phyloP scores from a whole-genome alignment of 2,329 filamentous ascomycete genomes.

The Venturia carpophila region DNA sequence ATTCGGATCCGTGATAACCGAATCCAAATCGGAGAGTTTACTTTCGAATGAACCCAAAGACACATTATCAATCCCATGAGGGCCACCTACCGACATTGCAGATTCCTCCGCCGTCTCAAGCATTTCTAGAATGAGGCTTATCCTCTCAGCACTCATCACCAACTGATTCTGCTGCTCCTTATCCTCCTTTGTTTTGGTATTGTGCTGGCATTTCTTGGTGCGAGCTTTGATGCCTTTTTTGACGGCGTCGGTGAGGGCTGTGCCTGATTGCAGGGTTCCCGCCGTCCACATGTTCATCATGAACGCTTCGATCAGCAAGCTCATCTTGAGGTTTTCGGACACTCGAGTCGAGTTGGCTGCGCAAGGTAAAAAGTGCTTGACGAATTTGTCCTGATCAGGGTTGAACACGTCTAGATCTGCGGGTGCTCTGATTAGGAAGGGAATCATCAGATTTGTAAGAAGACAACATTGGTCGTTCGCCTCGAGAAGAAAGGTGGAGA shows the following conservation, averaged over 20 bases:
- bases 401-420: conserved; percentile 34
- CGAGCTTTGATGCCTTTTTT: conserved; percentile 16
- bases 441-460: conserved; percentile 37
- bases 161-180: background rate
- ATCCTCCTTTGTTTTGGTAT: background rate
- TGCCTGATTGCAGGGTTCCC: background rate
- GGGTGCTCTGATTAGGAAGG: conserved; percentile 39
- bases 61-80: background rate
- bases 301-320: conserved; percentile 59
- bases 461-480: conserved; percentile 43
- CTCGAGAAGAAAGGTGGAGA: conserved; percentile 41
- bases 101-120: background rate
- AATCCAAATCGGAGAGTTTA: background rate
- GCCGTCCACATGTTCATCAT: conserved; percentile 43
- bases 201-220: conserved; percentile 9
- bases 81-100: background rate
- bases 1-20: background rate
- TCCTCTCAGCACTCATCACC: conserved; percentile 17
- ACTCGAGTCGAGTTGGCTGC: conserved; percentile 53
- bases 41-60: background rate
- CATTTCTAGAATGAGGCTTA: background rate
- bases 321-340: conserved; percentile 66
- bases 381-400: conserved; percentile 44
- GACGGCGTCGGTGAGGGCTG: background rate
- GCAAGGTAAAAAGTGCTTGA: conserved; percentile 56